A percentile compares a stretch with the other conserved stretches of the same genome.
phyloP scores from a whole-genome alignment of 2,329 filamentous ascomycete genomes.

The Colletotrichum coccodes region DNA sequence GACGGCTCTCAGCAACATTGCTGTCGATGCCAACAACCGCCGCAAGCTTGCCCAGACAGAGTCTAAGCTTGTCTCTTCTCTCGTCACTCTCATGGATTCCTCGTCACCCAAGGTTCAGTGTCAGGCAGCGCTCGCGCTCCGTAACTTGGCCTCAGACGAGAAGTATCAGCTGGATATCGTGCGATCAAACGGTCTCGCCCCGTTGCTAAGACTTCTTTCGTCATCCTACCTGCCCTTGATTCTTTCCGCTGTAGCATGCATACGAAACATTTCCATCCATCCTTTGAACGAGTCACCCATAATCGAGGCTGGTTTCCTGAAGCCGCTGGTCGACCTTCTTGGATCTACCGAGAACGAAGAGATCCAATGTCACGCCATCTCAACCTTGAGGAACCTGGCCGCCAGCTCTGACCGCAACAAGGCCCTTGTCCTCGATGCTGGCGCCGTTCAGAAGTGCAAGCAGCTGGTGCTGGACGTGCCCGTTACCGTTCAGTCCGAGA shows the following conservation, averaged over 20 bases:
- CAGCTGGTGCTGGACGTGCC: constrained; percentile 94
- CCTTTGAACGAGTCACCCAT: constrained; percentile 98
- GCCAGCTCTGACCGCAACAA: constrained; percentile 99
- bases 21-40: constrained; percentile 90
- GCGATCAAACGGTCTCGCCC: constrained; percentile 83
- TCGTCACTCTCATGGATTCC: constrained; percentile 97
- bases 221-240: constrained; percentile 97
- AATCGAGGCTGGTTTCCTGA: constrained; percentile 96
- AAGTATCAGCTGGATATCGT: constrained; percentile 99
- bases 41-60: constrained; percentile 92
- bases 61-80: constrained; percentile 88
- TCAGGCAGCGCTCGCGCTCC: constrained; percentile 91
- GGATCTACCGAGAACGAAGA: constrained; percentile 98
- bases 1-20: constrained; percentile 97
- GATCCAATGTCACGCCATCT: constrained; percentile 98
- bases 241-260: constrained; percentile 95
- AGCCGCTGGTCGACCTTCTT: constrained; percentile 90
- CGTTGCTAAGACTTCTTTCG: constrained; percentile 88
- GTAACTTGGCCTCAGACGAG: constrained; percentile 96
- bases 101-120: constrained; percentile 98
- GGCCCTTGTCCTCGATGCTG: constrained; percentile 94
- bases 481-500: constrained; percentile 95
- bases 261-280: constrained; percentile 98
- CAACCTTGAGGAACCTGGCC: constrained; percentile 92
- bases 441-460: constrained; percentile 98